Conservation (phyloP, 352 stramenopile species). For the Phytophthora megakarya region DNA sequence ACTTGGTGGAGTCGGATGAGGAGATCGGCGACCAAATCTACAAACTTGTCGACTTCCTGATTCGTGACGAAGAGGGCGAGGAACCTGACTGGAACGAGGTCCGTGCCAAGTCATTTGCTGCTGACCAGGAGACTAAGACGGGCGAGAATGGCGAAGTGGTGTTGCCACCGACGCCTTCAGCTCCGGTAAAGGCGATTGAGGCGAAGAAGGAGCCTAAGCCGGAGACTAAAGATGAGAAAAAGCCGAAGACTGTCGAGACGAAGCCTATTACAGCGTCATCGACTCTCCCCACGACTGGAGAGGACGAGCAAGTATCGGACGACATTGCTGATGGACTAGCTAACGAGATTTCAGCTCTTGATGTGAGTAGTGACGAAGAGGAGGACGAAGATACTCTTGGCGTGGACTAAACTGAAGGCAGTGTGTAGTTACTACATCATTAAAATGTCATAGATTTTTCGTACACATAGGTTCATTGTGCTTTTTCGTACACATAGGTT, state of each 20-base stretch:
- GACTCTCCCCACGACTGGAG: conserved; percentile 40
- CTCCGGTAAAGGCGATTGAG: conserved; percentile 17
- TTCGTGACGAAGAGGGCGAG: conserved; percentile 86
- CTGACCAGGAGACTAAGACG: conserved; percentile 51
- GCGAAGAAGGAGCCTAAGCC: conserved; percentile 29
- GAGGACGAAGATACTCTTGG: conserved; percentile 51
- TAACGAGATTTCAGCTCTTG: conserved; percentile 70
- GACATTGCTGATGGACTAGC: conserved; percentile 65
- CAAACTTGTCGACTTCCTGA: conserved; percentile 89
- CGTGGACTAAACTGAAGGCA: conserved; percentile 46
- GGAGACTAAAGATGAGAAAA: conserved; percentile 20
- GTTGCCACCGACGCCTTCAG: conserved; percentile 17
- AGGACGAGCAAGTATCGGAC: conserved; percentile 76
- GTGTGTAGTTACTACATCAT: conserved; percentile 7
- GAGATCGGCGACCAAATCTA: conserved; percentile 89
- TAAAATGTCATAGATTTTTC: conserved; percentile 30
- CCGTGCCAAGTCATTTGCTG: conserved; percentile 64
- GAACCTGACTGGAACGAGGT: conserved; percentile 85
- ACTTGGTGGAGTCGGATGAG: conserved; percentile 80
- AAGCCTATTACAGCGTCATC: conserved; percentile 32
- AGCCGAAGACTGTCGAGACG: conserved; percentile 22
- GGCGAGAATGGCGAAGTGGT: conserved; percentile 32
- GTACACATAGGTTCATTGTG: conserved; percentile 9
- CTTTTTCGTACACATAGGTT: not conserved
- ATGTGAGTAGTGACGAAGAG: conserved; percentile 88